These are phyloP conservation scores for Gossypium raimondii DNA, from an alignment of 345 rosid genomes.

Conservation along the genomic window DNA sequence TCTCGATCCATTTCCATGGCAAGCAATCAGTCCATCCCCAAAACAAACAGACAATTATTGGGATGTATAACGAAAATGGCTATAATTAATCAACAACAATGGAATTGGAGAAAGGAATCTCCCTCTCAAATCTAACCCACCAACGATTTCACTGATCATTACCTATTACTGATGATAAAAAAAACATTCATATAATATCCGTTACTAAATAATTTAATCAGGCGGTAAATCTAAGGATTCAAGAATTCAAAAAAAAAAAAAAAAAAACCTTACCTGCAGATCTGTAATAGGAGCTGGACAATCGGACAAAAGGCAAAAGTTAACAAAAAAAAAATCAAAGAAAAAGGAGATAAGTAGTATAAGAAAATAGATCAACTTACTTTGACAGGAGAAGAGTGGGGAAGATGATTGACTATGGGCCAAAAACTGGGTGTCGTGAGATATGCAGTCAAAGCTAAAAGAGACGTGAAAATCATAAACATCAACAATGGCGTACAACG, in stretches of 20 bases:
- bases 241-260: not conserved
- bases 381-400: not conserved
- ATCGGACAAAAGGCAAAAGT: not conserved
- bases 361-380: not conserved
- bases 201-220: not conserved
- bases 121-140: not conserved
- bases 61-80: not conserved
- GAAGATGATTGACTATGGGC: not conserved
- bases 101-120: conserved; percentile 9
- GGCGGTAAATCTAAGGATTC: not conserved
- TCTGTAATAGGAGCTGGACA: not conserved
- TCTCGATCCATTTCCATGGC: conserved; percentile 30
- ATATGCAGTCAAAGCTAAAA: conserved; percentile 4
- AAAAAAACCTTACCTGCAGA: not conserved
- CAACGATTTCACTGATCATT: conserved; percentile 8
- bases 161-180: not conserved
- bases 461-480: conserved; percentile 8
- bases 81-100: not conserved
- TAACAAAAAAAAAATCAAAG: not conserved
- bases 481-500: not conserved
- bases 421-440: not conserved
- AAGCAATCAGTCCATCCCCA: conserved; percentile 10
- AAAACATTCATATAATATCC: not conserved
- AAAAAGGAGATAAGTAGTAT: not conserved
- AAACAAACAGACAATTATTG: not conserved